Base-by-base conservation (phyloP, 768 basidiomycete species). In the Boletus huronensis region DNA sequence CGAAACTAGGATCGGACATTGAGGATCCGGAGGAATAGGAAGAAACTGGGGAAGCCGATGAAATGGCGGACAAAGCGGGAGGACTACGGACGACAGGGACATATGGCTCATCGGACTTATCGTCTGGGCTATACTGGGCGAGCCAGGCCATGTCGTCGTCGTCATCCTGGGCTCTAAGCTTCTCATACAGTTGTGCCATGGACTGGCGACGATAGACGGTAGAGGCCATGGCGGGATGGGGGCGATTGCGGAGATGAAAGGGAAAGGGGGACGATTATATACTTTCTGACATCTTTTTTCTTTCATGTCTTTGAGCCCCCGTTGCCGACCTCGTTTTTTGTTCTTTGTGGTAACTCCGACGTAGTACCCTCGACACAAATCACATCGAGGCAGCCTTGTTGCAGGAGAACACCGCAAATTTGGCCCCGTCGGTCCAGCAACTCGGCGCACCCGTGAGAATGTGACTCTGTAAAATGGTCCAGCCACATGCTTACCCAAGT, bases 291-390 rank as follows among this genome's bases (percentile, higher is more conserved):
- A 64, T 69, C 59, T 60, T 58, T 43, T 70, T 72, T 71, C 70
- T 71, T 70, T 72, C 70, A 70, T 70, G 70, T 65, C 67, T 72
- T 65, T 69, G 63, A 61, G 52, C 67, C 69, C 64, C 57, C 68
- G 69, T 69, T 72, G 70, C 70, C 71, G 71, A 72, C 67, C 69
- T 69, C 71, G 71, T 72, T 70, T 66, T 72, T 72, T 70, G 66
- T 72, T 70, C 64, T 71, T 70, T 72, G 63, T 70, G 63, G 58
- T 70, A 70, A 70, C 71, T 70, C 69, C 69, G 69, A 70, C 71
- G 62, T 49, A 59, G 55, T 62, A 61, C 69, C 69, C 69, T 72
- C 62, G 71, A 65, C 52, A 60, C 14, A 44, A 55, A 54, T 70
- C 70, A 70, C 70, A 72, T 70, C 65, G 70, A 70, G 70, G 70